Base-by-base conservation (phyloP, 1,284 basidiomycete genomes). In the Ganoderma boninense region DNA sequence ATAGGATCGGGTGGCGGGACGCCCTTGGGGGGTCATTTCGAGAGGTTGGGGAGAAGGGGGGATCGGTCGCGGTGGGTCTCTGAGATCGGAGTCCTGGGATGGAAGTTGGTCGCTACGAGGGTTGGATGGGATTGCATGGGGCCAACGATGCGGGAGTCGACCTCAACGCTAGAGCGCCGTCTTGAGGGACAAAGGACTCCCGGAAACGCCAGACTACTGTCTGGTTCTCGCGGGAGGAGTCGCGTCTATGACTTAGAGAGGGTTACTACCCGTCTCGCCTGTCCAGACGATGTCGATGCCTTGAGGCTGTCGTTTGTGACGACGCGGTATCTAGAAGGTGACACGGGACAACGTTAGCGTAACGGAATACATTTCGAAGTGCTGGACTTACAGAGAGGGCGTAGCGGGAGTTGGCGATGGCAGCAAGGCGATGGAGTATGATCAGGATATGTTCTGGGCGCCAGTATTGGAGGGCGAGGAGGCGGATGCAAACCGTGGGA, bases 221-320 rank as follows among this genome's bases (percentile, higher is more conserved):
- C 29, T 57, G 56, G 56, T 32, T 57, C 56, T 57, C 29, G 56
- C 26, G 11, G 56, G 56, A 57, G 54, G 54, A 6, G 29, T 56
- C 54, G 54, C 29, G 16, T 56, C 54, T 18, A 32, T 29, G 54
- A 56, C 54, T 26, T 26, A 56, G 54, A 26, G 54, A 32, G 54
- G 54, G 54, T 56, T 56, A 11, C 54, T 56, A 32, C 54, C 54
- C 54, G 54, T 56, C 54, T 14, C 54, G 13, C 54, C 54, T 14
- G 54, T 11, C 54, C 20, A 49, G n/a, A 49, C n/a, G 46, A 49
- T 49, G 46, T 49, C n/a, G 46, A 20, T n/a, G 46, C 8, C n/a
- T 49, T 49, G 46, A 20, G 7, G 18, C 1, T 49, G 46, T 49
- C 46, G 7, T 49, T 49, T 49, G 46, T 49, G 46, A 49, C n/a